These are phyloP conservation scores for Colletotrichum nymphaeae DNA, from an alignment of 2,329 filamentous ascomycete genomes.

Conservation along the genomic window DNA sequence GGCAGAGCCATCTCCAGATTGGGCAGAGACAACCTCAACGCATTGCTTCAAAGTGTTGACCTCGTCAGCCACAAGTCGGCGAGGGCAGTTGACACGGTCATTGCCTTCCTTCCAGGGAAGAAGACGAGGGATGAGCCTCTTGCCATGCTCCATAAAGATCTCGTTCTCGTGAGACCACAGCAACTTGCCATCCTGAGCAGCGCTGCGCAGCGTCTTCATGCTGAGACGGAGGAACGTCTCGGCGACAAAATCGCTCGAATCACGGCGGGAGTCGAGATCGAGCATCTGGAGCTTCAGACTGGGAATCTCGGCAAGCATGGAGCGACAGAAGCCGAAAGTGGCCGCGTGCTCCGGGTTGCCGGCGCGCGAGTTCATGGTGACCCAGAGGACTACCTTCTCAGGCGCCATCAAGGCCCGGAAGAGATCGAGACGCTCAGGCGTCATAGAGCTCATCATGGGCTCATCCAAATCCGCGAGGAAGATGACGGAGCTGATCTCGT, in stretches of 20 bases:
- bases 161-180: conserved; percentile 33
- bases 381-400: conserved; percentile 39
- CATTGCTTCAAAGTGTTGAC: conserved; percentile 47
- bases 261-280: conserved; percentile 28
- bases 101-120: conserved; percentile 52
- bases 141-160: conserved; percentile 49
- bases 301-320: conserved; percentile 33
- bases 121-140: conserved; percentile 50
- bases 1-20: conserved; percentile 32
- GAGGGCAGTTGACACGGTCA: conserved; percentile 50
- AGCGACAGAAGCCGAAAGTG: conserved; percentile 31
- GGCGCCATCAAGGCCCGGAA: conserved; percentile 37
- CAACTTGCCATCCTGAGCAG: conserved; percentile 15
- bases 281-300: conserved; percentile 37
- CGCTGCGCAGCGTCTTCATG: conserved; percentile 5
- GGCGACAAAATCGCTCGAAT: background rate
- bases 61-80: conserved; percentile 46
- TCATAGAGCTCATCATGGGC: conserved; percentile 46
- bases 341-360: conserved; percentile 39
- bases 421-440: conserved; percentile 39
- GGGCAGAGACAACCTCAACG: conserved; percentile 42
- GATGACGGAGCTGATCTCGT: conserved; percentile 34
- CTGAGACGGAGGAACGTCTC: conserved; percentile 31
- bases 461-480: conserved; percentile 36
- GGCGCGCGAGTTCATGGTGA: conserved; percentile 37